A percentile compares a stretch with the other conserved stretches of the same genome.
Evolutionary conservation across 2,329 filamentous ascomycete species (phyloP).

Genomic region (Stachybotrys echinatus): DNA sequence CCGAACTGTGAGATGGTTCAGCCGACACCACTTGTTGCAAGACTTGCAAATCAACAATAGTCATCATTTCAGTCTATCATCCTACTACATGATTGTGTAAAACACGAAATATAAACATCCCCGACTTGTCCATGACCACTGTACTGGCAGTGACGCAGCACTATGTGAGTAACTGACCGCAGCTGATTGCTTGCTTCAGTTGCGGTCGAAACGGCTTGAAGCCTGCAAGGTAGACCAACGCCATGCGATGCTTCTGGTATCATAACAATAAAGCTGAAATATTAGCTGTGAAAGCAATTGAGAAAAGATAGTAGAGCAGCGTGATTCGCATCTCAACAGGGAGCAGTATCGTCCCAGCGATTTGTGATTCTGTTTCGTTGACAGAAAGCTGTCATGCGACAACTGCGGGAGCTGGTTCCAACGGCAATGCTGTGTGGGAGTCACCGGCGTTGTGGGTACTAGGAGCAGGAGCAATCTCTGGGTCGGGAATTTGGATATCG

Average conservation of each 20-base stretch:
- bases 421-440: conserved; percentile 24
- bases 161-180: no score
- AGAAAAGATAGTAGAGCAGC: conserved; percentile 9
- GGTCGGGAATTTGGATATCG: conserved; percentile 77
- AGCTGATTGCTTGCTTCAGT: background rate
- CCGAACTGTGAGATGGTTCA: no score
- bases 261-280: conserved; percentile 10
- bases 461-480: conserved; percentile 56
- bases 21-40: no score
- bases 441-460: conserved; percentile 36
- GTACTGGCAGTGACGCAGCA: no score
- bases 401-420: conserved; percentile 23
- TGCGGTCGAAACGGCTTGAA: background rate
- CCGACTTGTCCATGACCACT: no score
- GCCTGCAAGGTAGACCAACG: conserved; percentile 9
- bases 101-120: no score
- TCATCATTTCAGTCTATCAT: no score
- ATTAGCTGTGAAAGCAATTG: conserved; percentile 1
- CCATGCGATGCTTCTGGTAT: conserved; percentile 23
- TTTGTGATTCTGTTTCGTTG: background rate
- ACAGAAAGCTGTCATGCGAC: conserved; percentile 11
- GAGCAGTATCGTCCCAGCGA: background rate
- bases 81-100: no score
- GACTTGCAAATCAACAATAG: no score
- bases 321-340: no score